phyloP scores from a whole-genome alignment of 495 filamentous ascomycete genomes.

The Hyaloscypha hepaticicola region DNA sequence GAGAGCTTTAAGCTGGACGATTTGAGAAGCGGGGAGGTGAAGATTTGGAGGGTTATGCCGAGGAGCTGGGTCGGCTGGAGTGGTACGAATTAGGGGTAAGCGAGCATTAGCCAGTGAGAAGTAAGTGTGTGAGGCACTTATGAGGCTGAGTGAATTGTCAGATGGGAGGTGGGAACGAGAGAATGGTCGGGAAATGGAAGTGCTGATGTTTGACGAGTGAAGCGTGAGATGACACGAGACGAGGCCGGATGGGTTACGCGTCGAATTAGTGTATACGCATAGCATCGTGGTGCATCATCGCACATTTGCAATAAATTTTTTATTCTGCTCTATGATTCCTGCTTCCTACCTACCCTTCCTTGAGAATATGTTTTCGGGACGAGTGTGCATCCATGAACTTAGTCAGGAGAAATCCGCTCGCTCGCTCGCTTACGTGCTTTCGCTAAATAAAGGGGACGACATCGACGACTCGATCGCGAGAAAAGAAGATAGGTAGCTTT shows the following conservation, averaged over 20 bases:
- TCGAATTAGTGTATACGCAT: conserved; percentile 17
- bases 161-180: not conserved
- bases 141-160: not conserved
- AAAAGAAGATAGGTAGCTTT: no score
- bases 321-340: not conserved
- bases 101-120: not conserved
- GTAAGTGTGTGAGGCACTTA: not conserved
- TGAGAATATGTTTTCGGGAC: no score
- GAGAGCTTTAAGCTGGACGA: conserved; percentile 94
- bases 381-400: no score
- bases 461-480: no score
- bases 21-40: conserved; percentile 89
- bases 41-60: conserved; percentile 95
- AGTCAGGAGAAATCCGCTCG: no score
- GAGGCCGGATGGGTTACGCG: not conserved
- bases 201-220: conserved; percentile 1
- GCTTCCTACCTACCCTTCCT: not conserved
- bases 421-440: no score
- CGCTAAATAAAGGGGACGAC: not conserved
- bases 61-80: conserved; percentile 91
- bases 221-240: not conserved
- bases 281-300: conserved; percentile 19
- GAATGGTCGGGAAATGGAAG: not conserved
- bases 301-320: conserved; percentile 8
- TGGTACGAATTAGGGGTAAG: conserved; percentile 31